Evolutionary conservation across 257 asterid species (phyloP).

Genomic region (Solanum chiquidenum): DNA sequence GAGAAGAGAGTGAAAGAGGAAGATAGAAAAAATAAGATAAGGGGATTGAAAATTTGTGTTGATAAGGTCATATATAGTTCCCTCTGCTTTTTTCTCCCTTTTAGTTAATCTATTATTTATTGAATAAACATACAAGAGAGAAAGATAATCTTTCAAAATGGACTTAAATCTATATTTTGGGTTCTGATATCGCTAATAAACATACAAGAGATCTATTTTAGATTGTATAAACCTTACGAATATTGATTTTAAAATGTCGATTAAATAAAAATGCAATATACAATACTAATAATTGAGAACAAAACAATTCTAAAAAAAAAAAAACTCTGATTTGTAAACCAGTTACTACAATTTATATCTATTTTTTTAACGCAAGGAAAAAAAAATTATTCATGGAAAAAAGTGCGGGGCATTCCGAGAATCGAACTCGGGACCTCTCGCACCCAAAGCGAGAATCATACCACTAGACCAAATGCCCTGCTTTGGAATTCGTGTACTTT

Average conservation of each 20-base stretch:
- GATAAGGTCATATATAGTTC: background rate
- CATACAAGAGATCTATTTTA: background rate
- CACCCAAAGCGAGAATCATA: conserved; percentile 84
- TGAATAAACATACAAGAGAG: background rate
- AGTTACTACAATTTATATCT: too few species aligned
- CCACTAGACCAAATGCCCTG: conserved; percentile 89
- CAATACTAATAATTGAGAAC: background rate
- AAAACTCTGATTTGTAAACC: too few species aligned
- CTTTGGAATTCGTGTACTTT: background rate
- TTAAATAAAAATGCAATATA: background rate
- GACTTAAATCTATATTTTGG: background rate
- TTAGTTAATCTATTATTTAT: background rate
- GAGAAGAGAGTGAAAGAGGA: background rate
- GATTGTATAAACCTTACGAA: background rate
- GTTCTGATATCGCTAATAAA: background rate
- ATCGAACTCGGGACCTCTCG: conserved; percentile 78
- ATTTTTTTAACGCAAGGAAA: too few species aligned
- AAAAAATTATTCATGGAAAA: background rate
- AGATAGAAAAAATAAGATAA: background rate
- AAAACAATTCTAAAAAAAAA: background rate
- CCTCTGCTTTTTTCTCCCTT: background rate
- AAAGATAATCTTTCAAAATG: background rate
- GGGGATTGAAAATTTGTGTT: background rate
- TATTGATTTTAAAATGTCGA: background rate
- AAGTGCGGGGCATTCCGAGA: conserved; percentile 68